A percentile compares a stretch with the other conserved stretches of the same genome.
Conservation (phyloP, 768 basidiomycete genomes). For the Russula foetens region DNA sequence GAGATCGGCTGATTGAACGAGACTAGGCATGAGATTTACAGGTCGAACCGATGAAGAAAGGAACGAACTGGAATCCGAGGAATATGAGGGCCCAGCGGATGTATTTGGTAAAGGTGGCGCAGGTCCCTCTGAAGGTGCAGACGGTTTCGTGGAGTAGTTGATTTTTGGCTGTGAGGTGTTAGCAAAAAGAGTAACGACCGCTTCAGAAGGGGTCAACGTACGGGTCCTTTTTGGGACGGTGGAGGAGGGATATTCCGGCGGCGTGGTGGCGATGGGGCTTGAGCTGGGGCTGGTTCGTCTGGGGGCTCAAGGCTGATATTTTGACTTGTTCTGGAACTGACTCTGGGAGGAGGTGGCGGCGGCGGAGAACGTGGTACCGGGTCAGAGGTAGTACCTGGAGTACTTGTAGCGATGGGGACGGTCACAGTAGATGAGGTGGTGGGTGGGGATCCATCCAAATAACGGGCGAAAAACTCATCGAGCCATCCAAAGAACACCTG, state of each 20-base stretch:
- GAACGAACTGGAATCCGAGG: neutral
- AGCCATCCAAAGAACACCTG: conserved; percentile 69
- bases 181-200: neutral
- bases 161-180: conserved; percentile 11
- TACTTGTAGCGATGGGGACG: neutral
- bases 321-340: neutral
- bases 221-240: conserved; percentile 3
- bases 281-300: neutral
- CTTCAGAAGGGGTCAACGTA: neutral
- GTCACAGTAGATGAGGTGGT: neutral
- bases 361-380: neutral
- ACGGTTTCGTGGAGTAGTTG: conserved; percentile 13
- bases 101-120: neutral
- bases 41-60: too few species aligned
- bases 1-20: conserved; percentile 15
- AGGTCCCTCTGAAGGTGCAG: neutral
- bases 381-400: neutral
- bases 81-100: neutral
- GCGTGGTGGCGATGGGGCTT: neutral
- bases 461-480: conserved; percentile 67
- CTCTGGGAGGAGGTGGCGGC: neutral
- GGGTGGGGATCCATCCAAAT: conserved; percentile 24
- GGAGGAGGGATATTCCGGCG: conserved; percentile 8
- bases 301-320: neutral
- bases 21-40: neutral